Conservation (phyloP, 1,284 basidiomycete genomes). For the Puccinia hordei region DNA sequence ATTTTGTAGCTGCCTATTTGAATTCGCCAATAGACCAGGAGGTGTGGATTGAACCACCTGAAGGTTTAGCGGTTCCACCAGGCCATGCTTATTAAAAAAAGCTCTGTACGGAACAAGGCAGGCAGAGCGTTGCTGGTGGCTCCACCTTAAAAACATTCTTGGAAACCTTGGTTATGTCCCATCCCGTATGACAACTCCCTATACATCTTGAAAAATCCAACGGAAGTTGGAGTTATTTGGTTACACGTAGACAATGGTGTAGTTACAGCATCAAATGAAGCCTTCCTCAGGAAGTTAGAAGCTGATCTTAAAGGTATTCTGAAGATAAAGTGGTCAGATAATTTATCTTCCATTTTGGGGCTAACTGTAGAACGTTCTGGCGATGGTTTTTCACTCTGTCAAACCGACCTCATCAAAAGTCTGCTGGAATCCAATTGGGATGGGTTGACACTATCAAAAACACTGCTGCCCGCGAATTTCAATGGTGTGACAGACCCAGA, state of each 20-base stretch:
- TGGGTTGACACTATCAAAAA: not conserved
- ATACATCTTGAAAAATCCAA: not conserved
- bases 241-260: slow-evolving; percentile 21
- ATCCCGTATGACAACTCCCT: not conserved
- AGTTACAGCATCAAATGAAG: not conserved
- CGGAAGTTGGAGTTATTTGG: not conserved
- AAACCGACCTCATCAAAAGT: not conserved
- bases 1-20: no score
- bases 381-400: not conserved
- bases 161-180: not conserved
- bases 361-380: not conserved
- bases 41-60: not conserved
- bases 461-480: not conserved
- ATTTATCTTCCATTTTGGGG: not conserved
- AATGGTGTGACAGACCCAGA: no score
- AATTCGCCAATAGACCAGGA: no score
- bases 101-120: not conserved
- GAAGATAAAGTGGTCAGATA: slow-evolving; percentile 28
- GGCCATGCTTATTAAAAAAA: not conserved
- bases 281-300: not conserved
- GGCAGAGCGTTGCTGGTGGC: not conserved
- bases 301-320: not conserved
- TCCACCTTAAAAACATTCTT: not conserved
- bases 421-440: not conserved
- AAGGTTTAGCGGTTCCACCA: not conserved